Conservation (phyloP, 108 stramenopile species). For the Halocafeteria seosinensis region DNA sequence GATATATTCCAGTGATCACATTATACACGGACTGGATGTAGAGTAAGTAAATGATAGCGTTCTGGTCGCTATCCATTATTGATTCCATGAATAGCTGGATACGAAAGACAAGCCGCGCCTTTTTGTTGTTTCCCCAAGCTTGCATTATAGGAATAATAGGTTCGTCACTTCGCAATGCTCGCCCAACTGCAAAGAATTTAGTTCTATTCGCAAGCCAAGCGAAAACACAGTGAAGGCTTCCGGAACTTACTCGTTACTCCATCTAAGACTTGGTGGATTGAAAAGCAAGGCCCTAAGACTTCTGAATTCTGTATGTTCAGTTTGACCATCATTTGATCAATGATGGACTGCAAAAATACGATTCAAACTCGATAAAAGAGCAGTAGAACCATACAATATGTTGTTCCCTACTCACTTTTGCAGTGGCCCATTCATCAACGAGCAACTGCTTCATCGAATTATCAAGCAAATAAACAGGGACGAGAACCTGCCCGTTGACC, state of each 20-base stretch:
- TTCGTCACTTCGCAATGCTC: neutral
- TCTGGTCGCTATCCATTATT: neutral
- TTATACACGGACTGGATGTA: constrained; percentile 2
- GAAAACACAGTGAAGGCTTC: neutral
- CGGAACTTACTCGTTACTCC: neutral
- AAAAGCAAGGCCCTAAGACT: neutral
- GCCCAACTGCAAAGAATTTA: neutral
- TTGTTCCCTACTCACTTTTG: neutral
- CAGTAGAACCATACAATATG: no score
- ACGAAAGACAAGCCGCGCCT: neutral
- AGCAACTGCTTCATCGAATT: constrained; percentile 3
- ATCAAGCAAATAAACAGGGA: constrained; percentile 4
- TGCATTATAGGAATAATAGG: neutral
- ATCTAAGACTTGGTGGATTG: neutral
- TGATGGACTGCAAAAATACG: neutral
- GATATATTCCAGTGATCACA: neutral
- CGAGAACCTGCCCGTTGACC: neutral
- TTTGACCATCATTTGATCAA: neutral
- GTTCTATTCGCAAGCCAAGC: neutral
- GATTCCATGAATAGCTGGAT: neutral
- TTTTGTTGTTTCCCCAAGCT: neutral
- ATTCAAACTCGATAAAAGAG: no score
- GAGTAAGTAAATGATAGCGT: neutral
- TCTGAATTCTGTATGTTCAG: neutral
- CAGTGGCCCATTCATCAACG: neutral